phyloP scores from a whole-genome alignment of 2,329 filamentous ascomycete genomes.

The Ilyonectria mors-panacis region DNA sequence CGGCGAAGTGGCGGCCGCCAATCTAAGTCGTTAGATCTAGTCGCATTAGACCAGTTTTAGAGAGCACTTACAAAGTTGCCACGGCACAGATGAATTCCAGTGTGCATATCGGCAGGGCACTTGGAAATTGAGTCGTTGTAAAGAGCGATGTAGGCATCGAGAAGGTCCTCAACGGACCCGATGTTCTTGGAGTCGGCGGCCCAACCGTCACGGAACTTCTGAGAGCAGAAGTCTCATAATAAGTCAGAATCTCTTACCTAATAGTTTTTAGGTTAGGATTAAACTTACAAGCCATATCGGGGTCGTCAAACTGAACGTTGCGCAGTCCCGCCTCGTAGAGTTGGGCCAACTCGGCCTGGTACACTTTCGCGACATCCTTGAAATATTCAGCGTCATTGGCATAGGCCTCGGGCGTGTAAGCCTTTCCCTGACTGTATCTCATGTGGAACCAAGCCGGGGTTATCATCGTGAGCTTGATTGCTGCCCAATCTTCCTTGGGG shows the following conservation, averaged over 20 bases:
- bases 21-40: constrained; percentile 51
- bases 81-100: constrained; percentile 82
- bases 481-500: constrained; percentile 63
- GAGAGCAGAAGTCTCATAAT: constrained; percentile 77
- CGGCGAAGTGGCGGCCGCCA: constrained; percentile 75
- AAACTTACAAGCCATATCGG: constrained; percentile 75
- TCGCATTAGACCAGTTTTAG: too few relatives aligned
- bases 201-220: constrained; percentile 80
- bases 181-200: constrained; percentile 77
- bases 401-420: constrained; percentile 46
- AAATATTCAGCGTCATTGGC: constrained; percentile 68
- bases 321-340: constrained; percentile 74
- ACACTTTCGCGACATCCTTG: constrained; percentile 75
- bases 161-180: constrained; percentile 76
- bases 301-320: constrained; percentile 79
- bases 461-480: constrained; percentile 70
- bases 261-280: neutral
- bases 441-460: constrained; percentile 61
- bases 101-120: constrained; percentile 78
- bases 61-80: constrained; percentile 67
- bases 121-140: constrained; percentile 81
- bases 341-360: constrained; percentile 73
- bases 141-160: constrained; percentile 82
- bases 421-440: constrained; percentile 49
- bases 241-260: constrained; percentile 14